Evolutionary conservation across 2,329 filamentous ascomycete species (phyloP).

Genomic region (Ustulina deusta): DNA sequence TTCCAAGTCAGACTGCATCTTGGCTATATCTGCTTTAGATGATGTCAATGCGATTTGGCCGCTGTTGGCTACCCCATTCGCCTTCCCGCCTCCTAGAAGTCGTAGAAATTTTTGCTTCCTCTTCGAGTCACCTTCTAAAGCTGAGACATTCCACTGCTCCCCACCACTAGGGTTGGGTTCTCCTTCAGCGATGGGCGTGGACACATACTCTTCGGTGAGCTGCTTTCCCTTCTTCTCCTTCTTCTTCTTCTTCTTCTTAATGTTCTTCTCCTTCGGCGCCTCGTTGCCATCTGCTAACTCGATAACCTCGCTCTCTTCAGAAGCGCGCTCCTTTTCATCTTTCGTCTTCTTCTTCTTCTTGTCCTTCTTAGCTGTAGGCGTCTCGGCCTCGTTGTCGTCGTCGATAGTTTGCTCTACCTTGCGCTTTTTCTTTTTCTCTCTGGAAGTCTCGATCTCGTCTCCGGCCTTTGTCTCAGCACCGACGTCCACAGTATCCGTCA

Average conservation of each 20-base stretch:
- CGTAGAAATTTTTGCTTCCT: conserved; percentile 69
- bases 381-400: conserved; percentile 38
- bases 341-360: conserved; percentile 38
- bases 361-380: conserved; percentile 32
- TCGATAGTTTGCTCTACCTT: conserved; percentile 42
- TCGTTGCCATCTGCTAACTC: conserved; percentile 19
- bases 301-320: conserved; percentile 16
- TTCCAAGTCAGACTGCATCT: conserved; percentile 64
- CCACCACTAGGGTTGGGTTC: conserved; percentile 44
- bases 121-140: conserved; percentile 62
- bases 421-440: conserved; percentile 50
- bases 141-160: conserved; percentile 66
- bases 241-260: conserved; percentile 39
- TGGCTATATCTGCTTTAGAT: conserved; percentile 46
- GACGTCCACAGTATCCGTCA: conserved; percentile 29
- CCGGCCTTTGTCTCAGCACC: conserved; percentile 35
- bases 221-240: conserved; percentile 47
- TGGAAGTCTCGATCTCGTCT: conserved; percentile 37
- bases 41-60: conserved; percentile 28
- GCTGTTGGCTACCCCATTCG: conserved; percentile 44
- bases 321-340: conserved; percentile 16
- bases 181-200: conserved; percentile 43
- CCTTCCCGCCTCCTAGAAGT: conserved; percentile 65
- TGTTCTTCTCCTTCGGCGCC: conserved; percentile 24
- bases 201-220: conserved; percentile 40